Percentiles rank a stretch among this genome's conserved stretches.
Evolutionary conservation across 306 rosid species (phyloP).

Genomic region (Abrus pulchellus): DNA sequence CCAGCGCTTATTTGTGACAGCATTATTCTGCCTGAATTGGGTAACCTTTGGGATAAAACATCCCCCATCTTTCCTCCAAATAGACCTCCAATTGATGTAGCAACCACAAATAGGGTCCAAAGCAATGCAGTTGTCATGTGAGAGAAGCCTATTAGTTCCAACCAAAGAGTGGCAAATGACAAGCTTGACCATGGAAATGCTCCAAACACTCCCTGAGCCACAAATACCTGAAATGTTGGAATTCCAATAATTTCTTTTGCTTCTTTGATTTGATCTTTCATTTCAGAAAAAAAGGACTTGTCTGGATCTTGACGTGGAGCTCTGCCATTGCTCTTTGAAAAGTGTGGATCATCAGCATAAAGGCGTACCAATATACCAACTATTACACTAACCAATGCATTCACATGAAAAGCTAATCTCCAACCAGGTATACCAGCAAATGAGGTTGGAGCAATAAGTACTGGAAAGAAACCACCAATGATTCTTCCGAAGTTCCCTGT

Average conservation of each 20-base stretch:
- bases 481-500: conserved; percentile 77
- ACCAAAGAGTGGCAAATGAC: conserved; percentile 85
- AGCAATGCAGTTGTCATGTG: conserved; percentile 74
- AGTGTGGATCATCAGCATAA: conserved; percentile 81
- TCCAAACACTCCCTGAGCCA: conserved; percentile 93
- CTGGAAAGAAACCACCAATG: conserved; percentile 75
- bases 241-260: conserved; percentile 69
- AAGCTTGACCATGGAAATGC: conserved; percentile 88
- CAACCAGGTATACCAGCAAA: conserved; percentile 86
- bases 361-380: conserved; percentile 69
- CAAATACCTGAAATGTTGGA: conserved; percentile 82
- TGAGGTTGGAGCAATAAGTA: conserved; percentile 73
- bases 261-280: conserved; percentile 69
- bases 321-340: conserved; percentile 43
- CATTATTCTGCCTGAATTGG: conserved; percentile 77
- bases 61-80: conserved; percentile 92
- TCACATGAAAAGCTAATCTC: conserved; percentile 85
- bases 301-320: conserved; percentile 33
- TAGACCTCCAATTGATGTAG: conserved; percentile 75
- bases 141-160: conserved; percentile 86
- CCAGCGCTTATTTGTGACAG: conserved; percentile 84
- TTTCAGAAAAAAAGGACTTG: conserved; percentile 55
- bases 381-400: conserved; percentile 74
- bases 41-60: conserved; percentile 63
- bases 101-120: conserved; percentile 67